Evolutionary conservation across 2,329 filamentous ascomycete species (phyloP), one percentile per base, ranked within the genome.

Genomic region (Trichophyton simii): DNA sequence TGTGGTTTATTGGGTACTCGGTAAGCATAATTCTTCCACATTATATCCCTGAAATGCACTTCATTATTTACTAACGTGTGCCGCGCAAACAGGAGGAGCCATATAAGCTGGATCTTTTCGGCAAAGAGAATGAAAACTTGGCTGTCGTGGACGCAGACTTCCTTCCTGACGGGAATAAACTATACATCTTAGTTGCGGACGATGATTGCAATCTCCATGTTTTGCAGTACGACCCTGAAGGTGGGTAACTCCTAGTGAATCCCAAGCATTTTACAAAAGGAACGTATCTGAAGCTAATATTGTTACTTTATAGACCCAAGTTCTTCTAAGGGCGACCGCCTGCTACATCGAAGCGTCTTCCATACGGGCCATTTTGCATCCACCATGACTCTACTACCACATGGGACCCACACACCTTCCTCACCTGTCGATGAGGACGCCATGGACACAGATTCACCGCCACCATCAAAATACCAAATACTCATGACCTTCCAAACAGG

Each of bases 1-100:
- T 97, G 1, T 97, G 94, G 91, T 95, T 99, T 67, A 88, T 89
- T 0, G 94, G 94, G 0, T 99, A 96, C 71, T 94, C 89, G 7
- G 81, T 82, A 78, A 59, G 77, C 69, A 41, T 8, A 38, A 38
- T 8, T 15, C 15, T 18, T 38, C 25, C 3, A 25, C 36, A 20
- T 8, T 55, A n/a, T 18, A 25, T 41, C 41, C 9, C 13, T 36
- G 55, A 15, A 55, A 13, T 15, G 25, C 57, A 7, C 20, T 63
- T 48, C 58, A 31, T 20, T 58, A 31, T 46, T n/a, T 11, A 58
- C 57, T 46, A 52, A 25, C 3, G 25, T 13, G 22, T 3, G 2
- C 8, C 11, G 50, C n/a, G 22, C 52, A 34, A 66, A 54, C 54
- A 83, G 76, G 92, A 99, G 75, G 94, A 97, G 70, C 94, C 94